phyloP scores from a whole-genome alignment of 1,284 basidiomycete species.

The Naganishia albida region DNA sequence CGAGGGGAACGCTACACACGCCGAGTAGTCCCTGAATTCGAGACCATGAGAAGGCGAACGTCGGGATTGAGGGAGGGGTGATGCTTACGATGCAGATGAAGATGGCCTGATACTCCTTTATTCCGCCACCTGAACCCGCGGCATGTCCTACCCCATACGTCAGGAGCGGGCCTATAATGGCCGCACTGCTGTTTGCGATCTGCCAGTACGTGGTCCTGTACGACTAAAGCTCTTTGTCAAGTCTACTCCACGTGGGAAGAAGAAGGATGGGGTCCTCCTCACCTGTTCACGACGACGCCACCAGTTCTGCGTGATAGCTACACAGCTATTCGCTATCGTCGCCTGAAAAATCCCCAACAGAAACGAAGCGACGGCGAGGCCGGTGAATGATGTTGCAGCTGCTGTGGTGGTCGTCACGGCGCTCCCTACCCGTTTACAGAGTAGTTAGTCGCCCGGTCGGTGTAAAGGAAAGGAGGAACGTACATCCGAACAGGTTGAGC shows the following conservation, averaged over 20 bases:
- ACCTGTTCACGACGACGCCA: slow-evolving; percentile 44
- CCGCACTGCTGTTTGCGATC: slow-evolving; percentile 44
- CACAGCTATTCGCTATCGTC: slow-evolving; percentile 37
- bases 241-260: slow-evolving; percentile 33
- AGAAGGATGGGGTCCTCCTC: not conserved
- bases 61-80: not conserved
- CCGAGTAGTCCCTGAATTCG: slow-evolving; percentile 42
- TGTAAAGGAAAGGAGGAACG: not conserved
- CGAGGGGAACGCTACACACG: slow-evolving; percentile 42
- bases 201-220: slow-evolving; percentile 37
- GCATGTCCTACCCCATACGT: slow-evolving; percentile 47
- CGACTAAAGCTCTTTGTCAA: slow-evolving; percentile 49
- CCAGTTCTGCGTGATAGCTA: slow-evolving; percentile 45
- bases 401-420: slow-evolving; percentile 45
- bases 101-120: slow-evolving; percentile 54
- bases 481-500: slow-evolving; percentile 40
- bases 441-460: not conserved
- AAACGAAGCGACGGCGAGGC: slow-evolving; percentile 39
- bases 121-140: slow-evolving; percentile 19
- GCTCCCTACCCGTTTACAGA: slow-evolving; percentile 39
- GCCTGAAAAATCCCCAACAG: slow-evolving; percentile 47
- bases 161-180: slow-evolving; percentile 47
- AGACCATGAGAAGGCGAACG: too few relatives aligned
- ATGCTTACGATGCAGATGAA: slow-evolving; percentile 56
- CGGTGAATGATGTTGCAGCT: slow-evolving; percentile 43